These are phyloP conservation scores for Francoa sonchifolia DNA, from an alignment of 441 rosid species.

Conservation along the genomic window DNA sequence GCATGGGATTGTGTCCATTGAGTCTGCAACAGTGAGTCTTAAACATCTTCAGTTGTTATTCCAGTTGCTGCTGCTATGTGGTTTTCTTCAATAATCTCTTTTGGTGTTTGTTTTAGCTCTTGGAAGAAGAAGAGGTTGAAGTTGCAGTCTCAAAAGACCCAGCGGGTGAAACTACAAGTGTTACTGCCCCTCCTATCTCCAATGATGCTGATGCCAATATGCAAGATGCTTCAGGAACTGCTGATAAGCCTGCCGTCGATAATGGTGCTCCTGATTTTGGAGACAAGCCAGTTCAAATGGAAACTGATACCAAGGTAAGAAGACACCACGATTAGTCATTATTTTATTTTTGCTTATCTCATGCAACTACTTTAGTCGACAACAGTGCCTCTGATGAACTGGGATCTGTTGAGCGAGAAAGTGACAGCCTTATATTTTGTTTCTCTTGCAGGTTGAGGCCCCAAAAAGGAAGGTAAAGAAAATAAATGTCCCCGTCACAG, in stretches of 20 bases:
- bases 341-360: not conserved
- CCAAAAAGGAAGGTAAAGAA: slow-evolving; percentile 86
- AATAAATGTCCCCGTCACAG: slow-evolving; percentile 64
- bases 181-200: slow-evolving; percentile 29
- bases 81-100: not conserved
- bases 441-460: slow-evolving; percentile 43
- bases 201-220: slow-evolving; percentile 58
- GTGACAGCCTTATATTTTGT: no score
- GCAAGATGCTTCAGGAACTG: slow-evolving; percentile 59
- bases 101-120: slow-evolving; percentile 33
- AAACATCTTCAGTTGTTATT: not conserved
- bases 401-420: no score
- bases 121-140: slow-evolving; percentile 84
- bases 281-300: slow-evolving; percentile 73
- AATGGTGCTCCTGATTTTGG: slow-evolving; percentile 66
- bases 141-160: slow-evolving; percentile 64
- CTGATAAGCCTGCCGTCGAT: slow-evolving; percentile 40
- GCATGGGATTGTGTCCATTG: slow-evolving; percentile 77
- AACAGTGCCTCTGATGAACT: no score
- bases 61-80: not conserved
- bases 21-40: slow-evolving; percentile 69
- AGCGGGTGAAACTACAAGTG: slow-evolving; percentile 33
- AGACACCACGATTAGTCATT: not conserved
- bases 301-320: slow-evolving; percentile 65
- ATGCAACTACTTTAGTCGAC: no score